Evolutionary conservation across 306 rosid genomes (phyloP).

Genomic region (Prunus armeniaca): DNA sequence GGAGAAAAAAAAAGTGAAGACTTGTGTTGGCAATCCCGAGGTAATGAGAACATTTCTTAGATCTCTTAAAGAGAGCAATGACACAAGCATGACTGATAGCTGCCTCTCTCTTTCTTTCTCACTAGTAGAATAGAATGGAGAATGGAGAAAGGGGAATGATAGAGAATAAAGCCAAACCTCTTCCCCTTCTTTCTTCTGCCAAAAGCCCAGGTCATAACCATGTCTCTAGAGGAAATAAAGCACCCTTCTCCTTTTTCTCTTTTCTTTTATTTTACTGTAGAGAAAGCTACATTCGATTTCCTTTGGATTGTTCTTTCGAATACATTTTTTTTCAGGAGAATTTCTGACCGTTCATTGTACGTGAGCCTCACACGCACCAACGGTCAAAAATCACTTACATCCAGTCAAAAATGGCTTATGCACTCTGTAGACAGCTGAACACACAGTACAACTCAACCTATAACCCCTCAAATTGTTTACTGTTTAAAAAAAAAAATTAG

Average conservation of each 20-base stretch:
- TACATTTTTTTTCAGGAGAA: no score
- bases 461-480: no score
- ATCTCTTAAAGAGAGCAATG: constrained; percentile 19
- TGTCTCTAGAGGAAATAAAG: neutral
- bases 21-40: constrained; percentile 43
- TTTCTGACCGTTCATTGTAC: no score
- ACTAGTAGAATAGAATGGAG: neutral
- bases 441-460: no score
- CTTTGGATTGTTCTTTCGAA: neutral
- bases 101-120: no score
- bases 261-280: neutral
- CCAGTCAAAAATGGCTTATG: no score
- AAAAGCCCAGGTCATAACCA: neutral
- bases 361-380: no score
- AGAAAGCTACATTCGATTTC: neutral
- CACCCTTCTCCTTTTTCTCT: neutral
- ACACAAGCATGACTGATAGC: neutral
- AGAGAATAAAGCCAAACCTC: neutral
- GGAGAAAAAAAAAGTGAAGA: neutral
- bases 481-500: no score
- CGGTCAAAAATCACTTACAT: no score
- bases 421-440: no score
- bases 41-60: neutral
- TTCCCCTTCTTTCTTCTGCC: neutral
- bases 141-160: no score